These are phyloP conservation scores for Ceratobasidium sp. DNA, from an alignment of 1,284 basidiomycete genomes.

Conservation along the genomic window DNA sequence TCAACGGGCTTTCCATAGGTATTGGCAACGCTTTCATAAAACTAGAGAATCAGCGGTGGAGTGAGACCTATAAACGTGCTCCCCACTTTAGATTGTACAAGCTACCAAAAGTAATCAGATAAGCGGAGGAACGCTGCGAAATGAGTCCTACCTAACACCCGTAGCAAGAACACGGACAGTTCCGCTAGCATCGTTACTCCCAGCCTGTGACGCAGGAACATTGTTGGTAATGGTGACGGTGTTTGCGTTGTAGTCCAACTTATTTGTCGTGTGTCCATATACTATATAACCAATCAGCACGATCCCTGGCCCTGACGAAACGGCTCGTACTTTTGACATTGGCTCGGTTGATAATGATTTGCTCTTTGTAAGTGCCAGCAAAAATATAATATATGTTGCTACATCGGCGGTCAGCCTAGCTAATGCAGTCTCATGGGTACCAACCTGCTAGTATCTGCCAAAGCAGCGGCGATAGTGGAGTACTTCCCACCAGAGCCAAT, in stretches of 20 bases:
- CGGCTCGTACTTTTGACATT: constrained; percentile 2
- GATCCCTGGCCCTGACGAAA: neutral
- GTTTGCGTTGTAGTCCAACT: constrained; percentile 18
- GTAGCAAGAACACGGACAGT: constrained; percentile 37
- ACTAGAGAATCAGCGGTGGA: neutral
- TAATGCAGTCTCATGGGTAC: constrained; percentile 37
- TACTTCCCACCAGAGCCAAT: constrained; percentile 37
- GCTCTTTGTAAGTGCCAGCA: constrained; percentile 20
- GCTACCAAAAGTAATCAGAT: neutral
- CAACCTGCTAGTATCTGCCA: constrained; percentile 33
- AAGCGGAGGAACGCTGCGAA: neutral
- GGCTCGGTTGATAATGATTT: constrained; percentile 7
- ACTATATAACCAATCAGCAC: neutral
- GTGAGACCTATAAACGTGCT: too few species aligned
- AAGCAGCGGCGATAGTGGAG: constrained; percentile 20
- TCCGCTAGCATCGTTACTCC: constrained; percentile 39
- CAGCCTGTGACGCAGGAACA: constrained; percentile 37
- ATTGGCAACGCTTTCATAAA: neutral
- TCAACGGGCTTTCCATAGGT: constrained; percentile 38
- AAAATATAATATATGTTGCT: constrained; percentile 12
- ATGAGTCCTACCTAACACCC: constrained; percentile 28
- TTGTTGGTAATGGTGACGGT: constrained; percentile 41
- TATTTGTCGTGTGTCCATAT: constrained; percentile 15
- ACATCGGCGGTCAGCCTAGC: neutral
- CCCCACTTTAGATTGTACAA: constrained; percentile 38